These are phyloP conservation scores for Leccinum insigne DNA, from an alignment of 1,284 basidiomycete genomes.

Conservation along the genomic window DNA sequence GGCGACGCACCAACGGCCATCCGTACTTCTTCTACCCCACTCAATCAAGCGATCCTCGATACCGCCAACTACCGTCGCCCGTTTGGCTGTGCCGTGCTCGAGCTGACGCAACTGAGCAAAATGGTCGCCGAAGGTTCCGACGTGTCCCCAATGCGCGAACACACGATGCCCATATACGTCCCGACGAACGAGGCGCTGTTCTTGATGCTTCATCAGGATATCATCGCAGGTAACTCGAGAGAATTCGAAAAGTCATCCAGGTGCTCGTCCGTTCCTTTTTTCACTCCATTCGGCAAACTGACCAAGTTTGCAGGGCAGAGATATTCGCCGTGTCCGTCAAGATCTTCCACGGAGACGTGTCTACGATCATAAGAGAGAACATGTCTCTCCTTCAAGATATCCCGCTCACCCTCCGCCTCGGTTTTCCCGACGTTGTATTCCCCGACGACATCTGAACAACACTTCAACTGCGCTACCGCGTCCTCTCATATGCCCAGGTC, in stretches of 20 bases:
- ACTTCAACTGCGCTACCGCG: conserved; percentile 81
- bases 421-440: conserved; percentile 96
- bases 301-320: conserved; percentile 61
- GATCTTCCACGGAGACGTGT: conserved; percentile 81
- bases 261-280: conserved; percentile 40
- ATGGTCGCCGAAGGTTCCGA: conserved; percentile 64
- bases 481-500: conserved; percentile 83
- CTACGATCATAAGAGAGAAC: conserved; percentile 81
- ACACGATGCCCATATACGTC: conserved; percentile 88
- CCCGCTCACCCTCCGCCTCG: conserved; percentile 85
- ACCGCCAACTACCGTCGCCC: conserved; percentile 74
- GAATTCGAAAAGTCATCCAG: conserved; percentile 86
- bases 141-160: conserved; percentile 65
- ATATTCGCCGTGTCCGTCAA: conserved; percentile 89
- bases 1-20: conserved; percentile 29
- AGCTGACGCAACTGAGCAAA: conserved; percentile 76
- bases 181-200: conserved; percentile 86
- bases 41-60: conserved; percentile 34
- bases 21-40: conserved; percentile 16
- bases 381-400: conserved; percentile 84
- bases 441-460: conserved; percentile 84
- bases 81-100: conserved; percentile 92
- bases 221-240: conserved; percentile 78
- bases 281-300: conserved; percentile 6
- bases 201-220: conserved; percentile 94